phyloP scores from a whole-genome alignment of 1,139 yeast genomes.

The Pichia sp. region DNA sequence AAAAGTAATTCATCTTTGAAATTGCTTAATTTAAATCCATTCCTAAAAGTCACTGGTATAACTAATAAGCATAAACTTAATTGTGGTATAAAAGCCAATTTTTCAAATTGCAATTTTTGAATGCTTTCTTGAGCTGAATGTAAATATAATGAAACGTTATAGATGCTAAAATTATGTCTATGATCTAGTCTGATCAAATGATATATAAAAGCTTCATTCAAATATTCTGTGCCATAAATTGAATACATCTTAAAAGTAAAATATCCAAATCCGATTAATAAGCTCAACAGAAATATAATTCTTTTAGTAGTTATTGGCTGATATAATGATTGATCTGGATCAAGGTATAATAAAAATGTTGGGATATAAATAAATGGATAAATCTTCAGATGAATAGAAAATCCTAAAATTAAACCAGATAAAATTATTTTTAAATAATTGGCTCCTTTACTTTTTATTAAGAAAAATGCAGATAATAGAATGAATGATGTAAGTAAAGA shows the following conservation, averaged over 20 bases:
- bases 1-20: conserved; percentile 29
- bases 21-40: conserved; percentile 21
- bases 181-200: conserved; percentile 83
- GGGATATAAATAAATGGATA: conserved; percentile 84
- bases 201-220: conserved; percentile 75
- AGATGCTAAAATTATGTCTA: conserved; percentile 88
- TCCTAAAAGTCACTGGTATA: conserved; percentile 46
- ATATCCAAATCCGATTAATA: conserved; percentile 38
- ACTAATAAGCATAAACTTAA: conserved; percentile 50
- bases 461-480: conserved; percentile 49
- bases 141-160: conserved; percentile 70
- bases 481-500: conserved; percentile 78
- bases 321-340: conserved; percentile 30
- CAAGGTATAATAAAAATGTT: conserved; percentile 36
- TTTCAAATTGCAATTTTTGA: conserved; percentile 29
- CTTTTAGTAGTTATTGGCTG: conserved; percentile 41
- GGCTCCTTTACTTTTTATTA: conserved; percentile 19
- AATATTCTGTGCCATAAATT: conserved; percentile 66
- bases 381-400: conserved; percentile 82
- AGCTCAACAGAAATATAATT: conserved; percentile 38
- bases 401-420: conserved; percentile 65
- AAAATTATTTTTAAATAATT: conserved; percentile 30
- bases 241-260: conserved; percentile 56
- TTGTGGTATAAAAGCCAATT: conserved; percentile 80
- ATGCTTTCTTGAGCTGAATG: conserved; percentile 37